Base-by-base conservation (phyloP, 305 asterid species). In the Fraxinus floribunda region DNA sequence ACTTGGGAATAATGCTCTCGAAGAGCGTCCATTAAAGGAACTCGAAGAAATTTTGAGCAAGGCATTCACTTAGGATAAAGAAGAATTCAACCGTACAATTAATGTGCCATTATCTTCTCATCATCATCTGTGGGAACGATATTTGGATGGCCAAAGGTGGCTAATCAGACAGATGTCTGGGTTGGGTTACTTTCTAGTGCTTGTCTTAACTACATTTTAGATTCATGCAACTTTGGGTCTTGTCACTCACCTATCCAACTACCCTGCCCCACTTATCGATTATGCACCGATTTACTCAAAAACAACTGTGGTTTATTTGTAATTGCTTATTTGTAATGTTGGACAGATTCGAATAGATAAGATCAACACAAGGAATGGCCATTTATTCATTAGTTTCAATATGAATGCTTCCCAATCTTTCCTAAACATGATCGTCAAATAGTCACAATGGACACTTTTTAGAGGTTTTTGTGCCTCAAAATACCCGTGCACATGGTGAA, bases 41-140 rank as follows among this genome's bases (percentile, higher is more conserved):
- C 90, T 94, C 52, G 93, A 95, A 82, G 93, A 95, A 78, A 92
- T 82, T 85, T 62, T 95, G 77, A 87, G 80, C 84, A 93, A 91
- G 84, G 98, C 99, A 35, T 95, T 88, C 82, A 83, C 89, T 0
- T 93, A 93, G 84, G 97, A 95, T 87, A 93, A 94, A 84, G 92
- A 91, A 89, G 98, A 95, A 88, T 81, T 88, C 57, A 89, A 88
- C 38, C 91, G 84, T 81, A 84, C 89, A 9, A 86, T 86, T 55
- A 88, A 88, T 85, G 32, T 86, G 10, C 85, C 93, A 46, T 88
- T 97, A 1, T 86, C 96, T 15, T 91, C 94, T 91, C 94, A 0
- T 88, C 96, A 7, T 85, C 95, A 4, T 88, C 92, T 2, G 78
- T 81, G 55, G 94, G 90, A 68, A 75, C 74, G 38, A 3, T 10